These are phyloP conservation scores for Phytophthora uliginosa DNA, from an alignment of 352 stramenopile genomes.

Conservation along the genomic window DNA sequence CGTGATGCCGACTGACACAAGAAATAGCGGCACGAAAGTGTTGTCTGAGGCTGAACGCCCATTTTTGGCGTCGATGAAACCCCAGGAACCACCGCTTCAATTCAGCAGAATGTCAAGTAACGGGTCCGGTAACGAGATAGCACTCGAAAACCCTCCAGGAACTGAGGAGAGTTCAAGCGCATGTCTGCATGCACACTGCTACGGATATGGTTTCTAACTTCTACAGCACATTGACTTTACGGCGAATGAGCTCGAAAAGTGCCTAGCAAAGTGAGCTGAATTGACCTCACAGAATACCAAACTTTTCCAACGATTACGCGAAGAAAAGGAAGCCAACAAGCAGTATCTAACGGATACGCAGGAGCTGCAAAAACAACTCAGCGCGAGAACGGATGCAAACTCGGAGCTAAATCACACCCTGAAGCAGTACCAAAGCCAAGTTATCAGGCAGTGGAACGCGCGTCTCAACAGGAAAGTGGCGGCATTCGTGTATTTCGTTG, in stretches of 20 bases:
- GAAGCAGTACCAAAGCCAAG: conserved; percentile 18
- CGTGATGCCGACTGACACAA: not conserved
- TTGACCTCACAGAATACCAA: conserved; percentile 45
- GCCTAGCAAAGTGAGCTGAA: conserved; percentile 31
- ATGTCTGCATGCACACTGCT: not conserved
- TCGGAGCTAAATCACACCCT: conserved; percentile 19
- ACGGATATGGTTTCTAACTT: not conserved
- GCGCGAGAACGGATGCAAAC: conserved; percentile 29
- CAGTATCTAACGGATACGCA: conserved; percentile 33
- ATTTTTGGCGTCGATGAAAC: conserved; percentile 32
- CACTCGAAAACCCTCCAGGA: not conserved
- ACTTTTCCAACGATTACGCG: conserved; percentile 27
- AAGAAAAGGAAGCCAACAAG: conserved; percentile 33
- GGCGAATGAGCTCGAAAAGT: conserved; percentile 27
- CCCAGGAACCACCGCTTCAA: conserved; percentile 11
- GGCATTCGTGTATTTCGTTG: not conserved
- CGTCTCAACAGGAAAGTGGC: no score
- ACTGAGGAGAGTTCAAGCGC: not conserved
- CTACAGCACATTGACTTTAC: conserved; percentile 1
- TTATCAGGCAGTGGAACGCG: not conserved
- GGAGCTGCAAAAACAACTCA: conserved; percentile 30
- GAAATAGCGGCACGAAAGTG: not conserved
- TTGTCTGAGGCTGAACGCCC: not conserved
- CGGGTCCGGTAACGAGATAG: conserved; percentile 11
- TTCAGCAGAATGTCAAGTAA: conserved; percentile 12